These are phyloP conservation scores for Russula olivacea DNA, from an alignment of 768 basidiomycete species.

Conservation along the genomic window DNA sequence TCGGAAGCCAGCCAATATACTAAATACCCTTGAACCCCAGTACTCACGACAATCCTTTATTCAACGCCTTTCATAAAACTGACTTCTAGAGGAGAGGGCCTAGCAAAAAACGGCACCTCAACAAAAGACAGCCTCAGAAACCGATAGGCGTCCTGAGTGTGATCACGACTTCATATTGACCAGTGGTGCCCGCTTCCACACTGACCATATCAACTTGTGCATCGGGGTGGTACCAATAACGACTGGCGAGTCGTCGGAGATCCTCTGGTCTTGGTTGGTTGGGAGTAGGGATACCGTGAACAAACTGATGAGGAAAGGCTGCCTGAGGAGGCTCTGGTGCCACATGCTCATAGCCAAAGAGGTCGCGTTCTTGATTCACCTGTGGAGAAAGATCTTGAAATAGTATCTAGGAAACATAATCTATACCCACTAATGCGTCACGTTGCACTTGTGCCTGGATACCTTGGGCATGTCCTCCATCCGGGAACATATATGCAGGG, in stretches of 20 bases:
- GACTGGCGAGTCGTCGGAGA: not conserved
- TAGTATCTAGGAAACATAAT: not conserved
- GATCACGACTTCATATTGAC: constrained; percentile 1
- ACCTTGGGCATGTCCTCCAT: not conserved
- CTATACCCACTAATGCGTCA: not conserved
- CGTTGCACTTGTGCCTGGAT: not conserved
- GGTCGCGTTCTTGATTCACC: not conserved
- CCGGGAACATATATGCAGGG: not conserved
- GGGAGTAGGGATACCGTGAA: too few relatives aligned
- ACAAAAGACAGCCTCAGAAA: not conserved
- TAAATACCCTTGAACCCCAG: too few relatives aligned
- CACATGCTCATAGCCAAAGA: not conserved
- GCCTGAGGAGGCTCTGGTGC: not conserved
- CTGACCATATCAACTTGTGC: not conserved
- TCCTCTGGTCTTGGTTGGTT: not conserved
- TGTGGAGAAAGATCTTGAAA: not conserved
- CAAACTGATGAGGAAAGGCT: too few relatives aligned
- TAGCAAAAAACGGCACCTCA: too few relatives aligned
- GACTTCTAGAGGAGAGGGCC: too few relatives aligned
- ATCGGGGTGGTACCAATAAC: not conserved
- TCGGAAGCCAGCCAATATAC: too few relatives aligned
- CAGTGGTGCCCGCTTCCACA: not conserved
- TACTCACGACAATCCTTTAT: too few relatives aligned
- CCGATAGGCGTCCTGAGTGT: not conserved
- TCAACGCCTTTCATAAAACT: too few relatives aligned